phyloP scores from a whole-genome alignment of 148 eudicot species.

The Spergularia bocconei region DNA sequence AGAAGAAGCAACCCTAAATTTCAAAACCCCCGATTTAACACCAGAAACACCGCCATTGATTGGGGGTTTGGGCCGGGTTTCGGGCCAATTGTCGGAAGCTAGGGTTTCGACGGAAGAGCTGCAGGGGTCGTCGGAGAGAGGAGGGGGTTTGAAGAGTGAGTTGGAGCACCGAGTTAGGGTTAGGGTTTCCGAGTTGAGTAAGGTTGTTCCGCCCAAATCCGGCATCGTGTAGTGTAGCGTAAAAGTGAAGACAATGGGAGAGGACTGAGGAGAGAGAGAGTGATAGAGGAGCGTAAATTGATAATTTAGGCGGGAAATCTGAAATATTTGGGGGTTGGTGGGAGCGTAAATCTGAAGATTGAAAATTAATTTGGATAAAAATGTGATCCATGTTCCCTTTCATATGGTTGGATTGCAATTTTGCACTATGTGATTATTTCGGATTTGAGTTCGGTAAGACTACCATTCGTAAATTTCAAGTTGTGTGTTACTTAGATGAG shows the following conservation, averaged over 20 bases:
- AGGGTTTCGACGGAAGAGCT: slow-evolving; percentile 37
- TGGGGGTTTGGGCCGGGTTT: slow-evolving; percentile 15
- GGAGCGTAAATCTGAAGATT: too few relatives aligned
- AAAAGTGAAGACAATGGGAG: neutral
- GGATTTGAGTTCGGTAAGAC: too few relatives aligned
- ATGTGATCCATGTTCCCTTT: too few relatives aligned
- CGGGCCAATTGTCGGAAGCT: slow-evolving; percentile 17
- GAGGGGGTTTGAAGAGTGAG: slow-evolving; percentile 19
- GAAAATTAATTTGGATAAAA: too few relatives aligned
- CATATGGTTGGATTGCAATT: too few relatives aligned
- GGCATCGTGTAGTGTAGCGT: slow-evolving; percentile 29
- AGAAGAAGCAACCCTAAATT: slow-evolving; percentile 27
- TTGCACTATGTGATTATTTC: too few relatives aligned
- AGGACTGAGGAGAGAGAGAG: slow-evolving; percentile 12
- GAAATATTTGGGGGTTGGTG: too few relatives aligned
- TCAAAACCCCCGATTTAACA: slow-evolving; percentile 7
- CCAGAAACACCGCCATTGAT: slow-evolving; percentile 9
- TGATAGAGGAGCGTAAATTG: too few relatives aligned
- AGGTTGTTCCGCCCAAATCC: slow-evolving; percentile 31
- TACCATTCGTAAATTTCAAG: too few relatives aligned
- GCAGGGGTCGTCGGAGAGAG: slow-evolving; percentile 11
- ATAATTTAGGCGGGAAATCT: too few relatives aligned
- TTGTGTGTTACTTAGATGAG: too few relatives aligned
- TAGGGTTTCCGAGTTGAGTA: slow-evolving; percentile 28
- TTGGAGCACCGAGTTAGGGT: slow-evolving; percentile 29